A percentile compares a stretch with the other conserved stretches of the same genome.
Evolutionary conservation across 179 eudicot species (phyloP).

Genomic region (Sideroxylon spinosum): DNA sequence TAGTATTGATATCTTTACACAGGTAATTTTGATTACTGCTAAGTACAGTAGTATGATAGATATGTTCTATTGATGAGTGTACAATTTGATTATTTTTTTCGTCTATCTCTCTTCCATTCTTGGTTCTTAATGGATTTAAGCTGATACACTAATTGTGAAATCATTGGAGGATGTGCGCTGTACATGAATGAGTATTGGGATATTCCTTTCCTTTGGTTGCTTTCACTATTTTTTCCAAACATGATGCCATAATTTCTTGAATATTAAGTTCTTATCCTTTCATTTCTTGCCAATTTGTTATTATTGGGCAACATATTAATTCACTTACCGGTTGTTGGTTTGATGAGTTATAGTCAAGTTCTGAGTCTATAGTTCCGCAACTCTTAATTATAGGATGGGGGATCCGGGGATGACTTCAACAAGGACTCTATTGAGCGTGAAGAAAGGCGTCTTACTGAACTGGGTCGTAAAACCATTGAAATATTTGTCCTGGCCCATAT

Average conservation of each 20-base stretch:
- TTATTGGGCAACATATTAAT: not conserved
- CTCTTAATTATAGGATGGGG: constrained; percentile 58
- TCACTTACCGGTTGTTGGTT: not conserved
- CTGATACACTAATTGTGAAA: not conserved
- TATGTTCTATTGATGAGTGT: not conserved
- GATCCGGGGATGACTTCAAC: constrained; percentile 69
- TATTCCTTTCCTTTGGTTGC: not conserved
- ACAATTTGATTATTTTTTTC: constrained; percentile 1
- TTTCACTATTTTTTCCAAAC: not conserved
- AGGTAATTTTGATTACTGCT: too few relatives aligned
- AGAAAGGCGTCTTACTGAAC: constrained; percentile 82
- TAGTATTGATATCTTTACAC: not conserved
- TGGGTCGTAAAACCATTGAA: constrained; percentile 91
- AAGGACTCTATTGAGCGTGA: constrained; percentile 76
- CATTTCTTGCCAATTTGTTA: not conserved
- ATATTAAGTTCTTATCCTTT: not conserved
- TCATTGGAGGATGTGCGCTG: not conserved
- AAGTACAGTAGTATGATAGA: too few relatives aligned
- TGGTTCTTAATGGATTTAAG: not conserved
- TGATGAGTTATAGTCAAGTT: not conserved
- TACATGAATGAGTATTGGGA: not conserved
- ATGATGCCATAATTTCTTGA: not conserved
- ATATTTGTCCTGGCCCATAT: constrained; percentile 77
- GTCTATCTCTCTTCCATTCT: not conserved
- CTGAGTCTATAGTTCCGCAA: constrained; percentile 7